phyloP scores from a whole-genome alignment of 2,329 filamentous ascomycete species.

The Scedosporium aurantiacum region DNA sequence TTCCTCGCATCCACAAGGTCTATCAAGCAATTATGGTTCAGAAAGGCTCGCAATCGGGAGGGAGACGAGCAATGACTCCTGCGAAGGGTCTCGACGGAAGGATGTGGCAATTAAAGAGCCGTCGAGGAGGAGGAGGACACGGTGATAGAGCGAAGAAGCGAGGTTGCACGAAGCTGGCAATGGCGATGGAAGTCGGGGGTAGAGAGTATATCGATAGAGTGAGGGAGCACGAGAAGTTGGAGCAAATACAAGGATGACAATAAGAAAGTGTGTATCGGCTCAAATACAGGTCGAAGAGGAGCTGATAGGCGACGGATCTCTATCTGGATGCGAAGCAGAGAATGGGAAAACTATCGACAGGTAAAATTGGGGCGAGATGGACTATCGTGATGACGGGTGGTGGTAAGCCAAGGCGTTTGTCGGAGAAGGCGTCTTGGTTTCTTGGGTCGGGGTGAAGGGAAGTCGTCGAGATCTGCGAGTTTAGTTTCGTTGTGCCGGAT shows the following conservation, averaged over 20 bases:
- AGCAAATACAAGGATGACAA: neutral
- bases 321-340: neutral
- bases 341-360: neutral
- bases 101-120: neutral
- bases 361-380: neutral
- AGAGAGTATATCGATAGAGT: neutral
- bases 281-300: neutral
- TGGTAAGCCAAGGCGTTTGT: neutral
- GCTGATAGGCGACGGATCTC: neutral
- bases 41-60: neutral
- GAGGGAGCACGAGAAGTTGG: neutral
- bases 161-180: neutral
- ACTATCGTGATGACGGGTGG: neutral
- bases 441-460: slow-evolving; percentile 1
- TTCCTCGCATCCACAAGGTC: neutral
- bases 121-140: neutral
- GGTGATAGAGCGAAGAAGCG: neutral
- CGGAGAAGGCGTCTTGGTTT: neutral
- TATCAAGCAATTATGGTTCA: neutral
- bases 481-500: slow-evolving; percentile 2
- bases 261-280: neutral
- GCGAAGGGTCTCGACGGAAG: neutral
- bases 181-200: neutral
- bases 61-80: neutral
- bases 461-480: slow-evolving; percentile 2